Percentiles rank a stretch among this genome's conserved stretches.
These are phyloP conservation scores for Populus alba DNA, from an alignment of 345 rosid genomes.

Conservation along the genomic window DNA sequence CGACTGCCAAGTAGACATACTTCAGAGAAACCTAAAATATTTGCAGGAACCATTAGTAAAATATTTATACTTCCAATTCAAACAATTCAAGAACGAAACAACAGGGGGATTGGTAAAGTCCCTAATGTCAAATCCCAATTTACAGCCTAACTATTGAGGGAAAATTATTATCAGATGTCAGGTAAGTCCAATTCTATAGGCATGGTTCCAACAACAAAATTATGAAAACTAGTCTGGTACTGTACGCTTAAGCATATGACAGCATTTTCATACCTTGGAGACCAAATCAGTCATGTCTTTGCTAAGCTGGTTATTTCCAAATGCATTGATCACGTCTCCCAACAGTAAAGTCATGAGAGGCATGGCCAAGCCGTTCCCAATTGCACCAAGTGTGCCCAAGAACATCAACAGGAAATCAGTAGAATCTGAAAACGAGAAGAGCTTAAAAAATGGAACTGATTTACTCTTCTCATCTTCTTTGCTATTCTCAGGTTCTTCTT, in stretches of 20 bases:
- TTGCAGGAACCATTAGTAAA: background rate
- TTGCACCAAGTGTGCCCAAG: conserved; percentile 31
- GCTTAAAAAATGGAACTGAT: conserved; percentile 34
- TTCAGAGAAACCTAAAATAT: conserved; percentile 33
- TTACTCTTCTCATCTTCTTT: conserved; percentile 11
- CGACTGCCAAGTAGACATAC: conserved; percentile 35
- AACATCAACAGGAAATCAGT: conserved; percentile 30
- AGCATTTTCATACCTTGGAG: conserved; percentile 28
- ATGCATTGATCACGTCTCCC: conserved; percentile 37
- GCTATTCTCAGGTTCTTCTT: background rate
- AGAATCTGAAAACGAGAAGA: conserved; percentile 42
- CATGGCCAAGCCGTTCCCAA: conserved; percentile 31
- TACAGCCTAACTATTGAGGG: background rate
- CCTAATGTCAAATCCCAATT: background rate
- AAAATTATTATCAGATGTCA: background rate
- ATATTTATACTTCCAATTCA: background rate
- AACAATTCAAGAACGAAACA: background rate
- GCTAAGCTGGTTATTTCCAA: conserved; percentile 27
- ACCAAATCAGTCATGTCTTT: conserved; percentile 21
- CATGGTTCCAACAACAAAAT: background rate
- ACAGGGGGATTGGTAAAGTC: background rate
- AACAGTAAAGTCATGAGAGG: conserved; percentile 39
- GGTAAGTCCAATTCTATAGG: background rate
- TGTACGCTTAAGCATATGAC: background rate
- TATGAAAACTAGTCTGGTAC: background rate